Conservation (phyloP, 768 basidiomycete genomes). For the Boletus barrowsii region DNA sequence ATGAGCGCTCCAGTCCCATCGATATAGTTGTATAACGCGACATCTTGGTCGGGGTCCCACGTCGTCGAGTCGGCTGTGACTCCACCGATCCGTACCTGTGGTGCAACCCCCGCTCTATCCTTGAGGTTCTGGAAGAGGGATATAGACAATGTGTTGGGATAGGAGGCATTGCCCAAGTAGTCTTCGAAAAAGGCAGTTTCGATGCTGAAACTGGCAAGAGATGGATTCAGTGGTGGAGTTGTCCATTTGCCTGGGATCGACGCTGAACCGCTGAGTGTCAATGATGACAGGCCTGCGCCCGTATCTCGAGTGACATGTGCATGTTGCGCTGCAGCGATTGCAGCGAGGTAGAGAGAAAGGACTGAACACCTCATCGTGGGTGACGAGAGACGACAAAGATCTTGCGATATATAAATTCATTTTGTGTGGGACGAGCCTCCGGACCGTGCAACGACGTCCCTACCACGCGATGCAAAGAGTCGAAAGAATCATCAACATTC, state of each 20-base stretch:
- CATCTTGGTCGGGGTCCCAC: conserved; percentile 41
- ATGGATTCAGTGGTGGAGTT: conserved; percentile 41
- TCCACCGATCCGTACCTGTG: conserved; percentile 50
- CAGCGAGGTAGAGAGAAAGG: neutral
- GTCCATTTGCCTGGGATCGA: conserved; percentile 41
- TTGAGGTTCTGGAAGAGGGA: conserved; percentile 46
- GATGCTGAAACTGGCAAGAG: conserved; percentile 52
- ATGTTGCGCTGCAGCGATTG: conserved; percentile 9
- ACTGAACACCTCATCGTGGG: conserved; percentile 8
- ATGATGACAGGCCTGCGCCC: neutral
- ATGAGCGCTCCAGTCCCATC: conserved; percentile 40
- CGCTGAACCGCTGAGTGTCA: conserved; percentile 41
- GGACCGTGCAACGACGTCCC: too few species aligned
- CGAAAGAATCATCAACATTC: too few species aligned
- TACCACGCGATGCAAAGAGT: too few species aligned
- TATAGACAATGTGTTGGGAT: conserved; percentile 42
- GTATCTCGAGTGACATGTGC: conserved; percentile 5
- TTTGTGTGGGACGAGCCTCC: too few species aligned
- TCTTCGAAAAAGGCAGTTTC: conserved; percentile 54
- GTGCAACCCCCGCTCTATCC: conserved; percentile 42
- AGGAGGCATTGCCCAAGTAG: conserved; percentile 44
- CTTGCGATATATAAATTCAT: too few species aligned
- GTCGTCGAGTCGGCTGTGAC: conserved; percentile 54
- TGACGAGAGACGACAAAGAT: neutral
- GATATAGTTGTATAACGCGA: conserved; percentile 38